Conservation (phyloP, 2,329 filamentous ascomycete genomes). For the Colletotrichum melonis region DNA sequence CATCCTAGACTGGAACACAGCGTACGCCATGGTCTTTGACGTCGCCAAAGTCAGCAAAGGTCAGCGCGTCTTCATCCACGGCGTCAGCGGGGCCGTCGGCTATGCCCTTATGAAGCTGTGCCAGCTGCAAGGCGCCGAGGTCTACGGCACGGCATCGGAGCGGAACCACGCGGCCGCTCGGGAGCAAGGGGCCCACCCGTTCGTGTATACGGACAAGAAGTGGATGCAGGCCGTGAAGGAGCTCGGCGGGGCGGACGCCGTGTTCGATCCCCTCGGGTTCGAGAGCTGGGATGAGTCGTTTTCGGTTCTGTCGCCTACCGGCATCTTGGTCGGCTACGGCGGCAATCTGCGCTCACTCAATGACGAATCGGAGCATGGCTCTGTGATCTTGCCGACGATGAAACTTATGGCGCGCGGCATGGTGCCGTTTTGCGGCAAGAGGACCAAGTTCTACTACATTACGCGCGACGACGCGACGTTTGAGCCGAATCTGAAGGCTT, state of each 20-base stretch:
- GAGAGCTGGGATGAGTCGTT: constrained; percentile 63
- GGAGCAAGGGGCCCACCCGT: constrained; percentile 52
- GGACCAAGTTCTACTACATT: constrained; percentile 51
- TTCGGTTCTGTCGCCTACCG: constrained; percentile 52
- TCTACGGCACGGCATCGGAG: constrained; percentile 61
- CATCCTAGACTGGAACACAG: constrained; percentile 58
- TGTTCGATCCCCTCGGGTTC: constrained; percentile 62
- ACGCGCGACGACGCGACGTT: constrained; percentile 47
- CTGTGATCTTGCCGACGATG: constrained; percentile 44
- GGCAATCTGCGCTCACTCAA: constrained; percentile 48
- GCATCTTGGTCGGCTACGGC: constrained; percentile 53
- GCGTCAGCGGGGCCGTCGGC: constrained; percentile 61
- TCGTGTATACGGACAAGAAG: constrained; percentile 59
- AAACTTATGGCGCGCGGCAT: constrained; percentile 46
- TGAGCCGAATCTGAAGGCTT: constrained; percentile 42
- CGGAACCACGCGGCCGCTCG: constrained; percentile 56
- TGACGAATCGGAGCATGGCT: constrained; percentile 45
- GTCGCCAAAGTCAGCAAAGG: constrained; percentile 53
- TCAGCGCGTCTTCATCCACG: constrained; percentile 62
- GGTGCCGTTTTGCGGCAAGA: constrained; percentile 37
- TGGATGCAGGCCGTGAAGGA: constrained; percentile 59
- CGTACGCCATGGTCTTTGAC: constrained; percentile 50
- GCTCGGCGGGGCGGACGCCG: constrained; percentile 57
- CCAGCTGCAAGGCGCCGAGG: constrained; percentile 54
- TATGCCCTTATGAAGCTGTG: constrained; percentile 54